These are phyloP conservation scores for Torulaspora microellipsoides DNA, from an alignment of 805 yeast genomes.

Conservation along the genomic window DNA sequence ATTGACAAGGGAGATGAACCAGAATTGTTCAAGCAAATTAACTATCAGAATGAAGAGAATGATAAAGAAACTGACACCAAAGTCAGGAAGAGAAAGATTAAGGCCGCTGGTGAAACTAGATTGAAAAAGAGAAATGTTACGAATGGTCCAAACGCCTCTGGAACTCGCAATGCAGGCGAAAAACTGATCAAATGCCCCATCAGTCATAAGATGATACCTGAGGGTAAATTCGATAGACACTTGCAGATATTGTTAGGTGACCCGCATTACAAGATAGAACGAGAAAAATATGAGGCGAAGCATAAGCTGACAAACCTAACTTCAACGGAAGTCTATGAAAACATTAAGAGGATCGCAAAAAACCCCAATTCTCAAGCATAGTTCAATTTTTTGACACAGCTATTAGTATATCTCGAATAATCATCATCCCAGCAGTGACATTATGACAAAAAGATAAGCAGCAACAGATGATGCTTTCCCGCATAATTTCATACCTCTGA, in stretches of 20 bases:
- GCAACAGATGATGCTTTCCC: too few relatives aligned
- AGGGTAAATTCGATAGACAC: conserved; percentile 65
- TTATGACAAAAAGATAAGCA: too few relatives aligned
- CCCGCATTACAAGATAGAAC: conserved; percentile 71
- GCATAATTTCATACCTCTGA: too few relatives aligned
- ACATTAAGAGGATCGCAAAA: conserved; percentile 47
- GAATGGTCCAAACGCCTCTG: conserved; percentile 19
- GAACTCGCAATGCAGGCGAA: conserved; percentile 17
- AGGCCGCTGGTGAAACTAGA: conserved; percentile 69
- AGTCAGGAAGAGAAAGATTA: conserved; percentile 55
- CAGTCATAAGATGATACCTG: conserved; percentile 67
- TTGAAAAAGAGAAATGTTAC: conserved; percentile 21
- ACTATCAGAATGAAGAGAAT: neutral
- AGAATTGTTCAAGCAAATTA: conserved; percentile 1
- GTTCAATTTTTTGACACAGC: too few relatives aligned
- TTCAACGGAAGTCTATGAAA: conserved; percentile 56
- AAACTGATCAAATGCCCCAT: conserved; percentile 67
- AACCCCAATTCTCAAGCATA: neutral
- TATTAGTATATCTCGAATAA: too few relatives aligned
- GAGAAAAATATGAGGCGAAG: conserved; percentile 51
- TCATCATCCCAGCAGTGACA: too few relatives aligned
- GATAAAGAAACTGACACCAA: conserved; percentile 3
- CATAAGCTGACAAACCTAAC: conserved; percentile 48
- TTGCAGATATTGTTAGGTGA: conserved; percentile 65
- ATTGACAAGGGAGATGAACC: conserved; percentile 4